Conservation (phyloP, 2,329 filamentous ascomycete genomes). For the Fusarium brachygibbosum region DNA sequence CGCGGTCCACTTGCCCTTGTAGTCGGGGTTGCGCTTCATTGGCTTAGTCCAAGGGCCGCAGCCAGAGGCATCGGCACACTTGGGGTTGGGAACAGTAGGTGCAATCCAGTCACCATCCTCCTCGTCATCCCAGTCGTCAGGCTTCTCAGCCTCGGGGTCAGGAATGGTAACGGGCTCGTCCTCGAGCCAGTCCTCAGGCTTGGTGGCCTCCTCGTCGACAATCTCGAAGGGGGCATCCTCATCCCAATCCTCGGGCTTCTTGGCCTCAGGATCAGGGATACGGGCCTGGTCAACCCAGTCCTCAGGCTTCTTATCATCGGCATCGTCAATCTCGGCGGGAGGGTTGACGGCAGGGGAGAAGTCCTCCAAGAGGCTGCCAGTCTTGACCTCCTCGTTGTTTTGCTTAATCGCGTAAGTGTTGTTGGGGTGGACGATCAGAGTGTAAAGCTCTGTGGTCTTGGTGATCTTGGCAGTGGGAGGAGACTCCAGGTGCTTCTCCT, state of each 20-base stretch:
- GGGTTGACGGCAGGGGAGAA: slow-evolving; percentile 96
- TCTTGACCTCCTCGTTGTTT: slow-evolving; percentile 89
- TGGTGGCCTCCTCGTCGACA: slow-evolving; percentile 90
- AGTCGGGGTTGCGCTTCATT: slow-evolving; percentile 92
- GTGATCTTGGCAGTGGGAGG: slow-evolving; percentile 88
- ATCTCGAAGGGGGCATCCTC: slow-evolving; percentile 98
- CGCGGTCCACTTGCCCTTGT: slow-evolving; percentile 99
- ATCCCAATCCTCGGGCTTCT: slow-evolving; percentile 98
- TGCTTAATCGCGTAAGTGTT: slow-evolving; percentile 95
- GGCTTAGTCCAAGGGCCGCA: slow-evolving; percentile 95
- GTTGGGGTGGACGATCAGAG: slow-evolving; percentile 94
- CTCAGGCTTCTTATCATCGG: slow-evolving; percentile 92
- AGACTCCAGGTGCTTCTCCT: slow-evolving; percentile 96
- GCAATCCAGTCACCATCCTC: slow-evolving; percentile 98
- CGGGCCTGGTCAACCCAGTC: slow-evolving; percentile 96
- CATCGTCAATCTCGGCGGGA: slow-evolving; percentile 91
- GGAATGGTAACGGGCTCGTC: slow-evolving; percentile 84
- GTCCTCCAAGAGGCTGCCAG: slow-evolving; percentile 92
- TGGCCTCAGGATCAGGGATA: slow-evolving; percentile 92
- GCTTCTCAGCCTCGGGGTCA: slow-evolving; percentile 96
- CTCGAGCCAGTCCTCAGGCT: slow-evolving; percentile 96
- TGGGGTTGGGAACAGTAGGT: slow-evolving; percentile 92
- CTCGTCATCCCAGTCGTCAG: slow-evolving; percentile 99
- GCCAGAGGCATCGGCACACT: slow-evolving; percentile 92
- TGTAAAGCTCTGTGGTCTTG: slow-evolving; percentile 96